phyloP scores from a whole-genome alignment of 148 eudicot species.

The Polygonum maritimum region DNA sequence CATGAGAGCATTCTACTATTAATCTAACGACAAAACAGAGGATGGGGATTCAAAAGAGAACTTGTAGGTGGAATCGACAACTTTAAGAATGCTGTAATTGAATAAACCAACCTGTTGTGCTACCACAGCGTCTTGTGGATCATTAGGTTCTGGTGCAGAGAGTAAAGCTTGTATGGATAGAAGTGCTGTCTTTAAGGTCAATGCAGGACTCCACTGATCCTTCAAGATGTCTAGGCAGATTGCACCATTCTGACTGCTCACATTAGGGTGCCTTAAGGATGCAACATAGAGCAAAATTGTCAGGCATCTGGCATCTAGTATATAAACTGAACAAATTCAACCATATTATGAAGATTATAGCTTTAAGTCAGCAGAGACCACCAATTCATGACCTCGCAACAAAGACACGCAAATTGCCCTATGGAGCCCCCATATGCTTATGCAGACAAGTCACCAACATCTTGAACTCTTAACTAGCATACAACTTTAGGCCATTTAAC shows the following conservation, averaged over 20 bases:
- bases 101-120: constrained; percentile 65
- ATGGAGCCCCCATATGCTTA: too few species aligned
- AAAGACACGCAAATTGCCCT: too few species aligned
- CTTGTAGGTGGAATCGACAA: not conserved
- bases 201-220: constrained; percentile 98
- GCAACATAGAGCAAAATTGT: not conserved
- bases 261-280: constrained; percentile 70
- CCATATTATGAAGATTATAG: not conserved
- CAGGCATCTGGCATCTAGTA: not conserved
- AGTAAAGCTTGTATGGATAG: constrained; percentile 86
- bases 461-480: too few species aligned
- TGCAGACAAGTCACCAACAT: too few species aligned
- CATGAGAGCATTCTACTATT: not conserved
- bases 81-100: not conserved
- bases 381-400: too few species aligned
- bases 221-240: constrained; percentile 92
- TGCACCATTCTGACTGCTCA: constrained; percentile 91
- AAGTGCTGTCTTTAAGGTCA: constrained; percentile 85
- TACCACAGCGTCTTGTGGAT: constrained; percentile 97
- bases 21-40: too few species aligned
- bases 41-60: not conserved
- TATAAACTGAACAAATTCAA: not conserved
- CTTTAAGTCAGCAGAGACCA: too few species aligned
- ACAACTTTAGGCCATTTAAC: too few species aligned
- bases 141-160: constrained; percentile 86